phyloP scores from a whole-genome alignment of 306 rosid genomes.

The Prunus mume region DNA sequence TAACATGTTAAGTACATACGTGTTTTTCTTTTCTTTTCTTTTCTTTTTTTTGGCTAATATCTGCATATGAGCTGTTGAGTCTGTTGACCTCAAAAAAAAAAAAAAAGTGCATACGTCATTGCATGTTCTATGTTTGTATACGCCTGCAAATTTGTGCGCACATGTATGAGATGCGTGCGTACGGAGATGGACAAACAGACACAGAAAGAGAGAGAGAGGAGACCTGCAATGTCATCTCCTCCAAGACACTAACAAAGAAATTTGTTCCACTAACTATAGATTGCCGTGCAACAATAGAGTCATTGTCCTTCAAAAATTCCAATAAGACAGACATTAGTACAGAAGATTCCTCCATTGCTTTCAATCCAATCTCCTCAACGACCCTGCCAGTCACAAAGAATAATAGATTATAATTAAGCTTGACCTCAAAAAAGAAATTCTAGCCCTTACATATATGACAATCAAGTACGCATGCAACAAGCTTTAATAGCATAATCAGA shows the following conservation, averaged over 20 bases:
- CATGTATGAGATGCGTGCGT: background rate
- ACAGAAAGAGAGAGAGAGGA: constrained; percentile 25
- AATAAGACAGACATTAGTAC: constrained; percentile 56
- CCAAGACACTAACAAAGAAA: constrained; percentile 55
- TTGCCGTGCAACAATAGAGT: constrained; percentile 52
- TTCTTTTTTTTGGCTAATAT: background rate
- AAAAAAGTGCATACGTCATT: background rate
- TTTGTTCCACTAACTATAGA: constrained; percentile 68
- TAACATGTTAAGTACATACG: background rate
- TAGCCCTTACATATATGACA: background rate
- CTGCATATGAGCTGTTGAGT: background rate
- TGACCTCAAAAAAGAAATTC: background rate
- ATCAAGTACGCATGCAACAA: background rate
- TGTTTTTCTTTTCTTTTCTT: background rate
- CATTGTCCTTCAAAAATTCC: constrained; percentile 61
- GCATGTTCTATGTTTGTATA: background rate
- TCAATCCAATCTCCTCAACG: constrained; percentile 78
- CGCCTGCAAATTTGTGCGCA: background rate
- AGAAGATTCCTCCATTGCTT: constrained; percentile 65
- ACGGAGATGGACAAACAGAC: constrained; percentile 10
- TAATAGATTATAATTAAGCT: background rate
- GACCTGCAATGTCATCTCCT: constrained; percentile 85
- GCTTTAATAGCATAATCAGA: background rate
- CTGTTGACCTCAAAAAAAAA: background rate
- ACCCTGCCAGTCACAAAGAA: constrained; percentile 48